Evolutionary conservation across 768 basidiomycete genomes (phyloP).

Genomic region (Neoboletus magnificus): DNA sequence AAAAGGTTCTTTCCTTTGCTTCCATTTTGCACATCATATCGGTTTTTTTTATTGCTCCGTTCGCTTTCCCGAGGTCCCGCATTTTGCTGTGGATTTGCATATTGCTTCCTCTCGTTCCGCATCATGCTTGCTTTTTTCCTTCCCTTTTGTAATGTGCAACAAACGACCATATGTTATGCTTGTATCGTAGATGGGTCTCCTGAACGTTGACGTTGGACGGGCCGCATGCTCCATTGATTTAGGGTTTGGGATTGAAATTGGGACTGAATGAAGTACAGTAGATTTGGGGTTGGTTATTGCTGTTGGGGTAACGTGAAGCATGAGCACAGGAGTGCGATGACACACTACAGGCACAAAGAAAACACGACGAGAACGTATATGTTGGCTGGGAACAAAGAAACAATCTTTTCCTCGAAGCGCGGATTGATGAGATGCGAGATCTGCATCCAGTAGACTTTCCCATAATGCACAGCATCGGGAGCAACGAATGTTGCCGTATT

Average conservation of each 20-base stretch:
- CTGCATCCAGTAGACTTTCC: too few relatives aligned
- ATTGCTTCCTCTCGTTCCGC: constrained; percentile 18
- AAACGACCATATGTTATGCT: constrained; percentile 19
- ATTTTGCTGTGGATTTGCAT: constrained; percentile 29
- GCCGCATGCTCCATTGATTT: background rate
- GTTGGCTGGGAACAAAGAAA: background rate
- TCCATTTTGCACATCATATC: constrained; percentile 15
- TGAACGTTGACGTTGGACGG: constrained; percentile 6
- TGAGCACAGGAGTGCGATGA: too few relatives aligned
- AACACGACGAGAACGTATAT: background rate
- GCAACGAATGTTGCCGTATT: too few relatives aligned
- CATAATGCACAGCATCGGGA: too few relatives aligned
- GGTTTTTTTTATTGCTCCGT: constrained; percentile 16
- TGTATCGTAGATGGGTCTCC: constrained; percentile 28
- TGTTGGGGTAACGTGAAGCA: background rate
- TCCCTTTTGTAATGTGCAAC: constrained; percentile 23
- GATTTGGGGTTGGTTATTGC: background rate
- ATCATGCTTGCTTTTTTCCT: constrained; percentile 12
- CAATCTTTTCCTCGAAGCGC: too few relatives aligned
- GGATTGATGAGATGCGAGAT: too few relatives aligned
- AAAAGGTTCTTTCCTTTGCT: constrained; percentile 7
- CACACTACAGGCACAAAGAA: background rate
- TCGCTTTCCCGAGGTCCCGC: constrained; percentile 13
- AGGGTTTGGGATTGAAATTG: background rate
- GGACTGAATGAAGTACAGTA: background rate